A percentile compares a stretch with the other conserved stretches of the same genome.
phyloP scores from a whole-genome alignment of 176 grass and related monocot genomes.

The Oryza longistaminata region DNA sequence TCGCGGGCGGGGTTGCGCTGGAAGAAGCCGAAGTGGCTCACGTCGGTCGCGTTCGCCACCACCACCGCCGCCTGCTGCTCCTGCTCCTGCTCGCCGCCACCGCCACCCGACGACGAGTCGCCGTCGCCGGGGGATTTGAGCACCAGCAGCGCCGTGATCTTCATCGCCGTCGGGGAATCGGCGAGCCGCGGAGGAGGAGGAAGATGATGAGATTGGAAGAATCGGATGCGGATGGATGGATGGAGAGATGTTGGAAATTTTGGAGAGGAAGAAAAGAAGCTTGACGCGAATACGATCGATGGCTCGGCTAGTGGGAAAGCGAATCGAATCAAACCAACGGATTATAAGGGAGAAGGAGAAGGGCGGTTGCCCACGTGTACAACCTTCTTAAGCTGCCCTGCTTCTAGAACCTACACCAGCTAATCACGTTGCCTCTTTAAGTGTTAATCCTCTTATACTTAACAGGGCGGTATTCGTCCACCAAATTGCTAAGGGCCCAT shows the following conservation, averaged over 20 bases:
- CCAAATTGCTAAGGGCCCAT: too few species aligned
- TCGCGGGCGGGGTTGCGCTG: conserved; percentile 51
- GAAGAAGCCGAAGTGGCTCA: conserved; percentile 70
- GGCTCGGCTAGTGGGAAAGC: too few species aligned
- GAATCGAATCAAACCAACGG: too few species aligned
- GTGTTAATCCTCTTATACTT: too few species aligned
- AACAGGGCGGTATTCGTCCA: too few species aligned
- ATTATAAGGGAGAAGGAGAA: too few species aligned
- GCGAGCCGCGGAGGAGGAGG: not conserved
- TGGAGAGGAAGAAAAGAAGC: too few species aligned
- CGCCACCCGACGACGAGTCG: not conserved
- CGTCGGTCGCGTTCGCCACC: conserved; percentile 64
- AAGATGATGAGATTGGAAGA: not conserved
- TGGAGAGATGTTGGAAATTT: not conserved
- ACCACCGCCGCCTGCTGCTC: conserved; percentile 55
- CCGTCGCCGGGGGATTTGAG: conserved; percentile 29
- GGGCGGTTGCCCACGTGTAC: too few species aligned
- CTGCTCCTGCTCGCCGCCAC: not conserved
- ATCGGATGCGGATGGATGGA: not conserved
- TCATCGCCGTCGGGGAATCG: conserved; percentile 40
- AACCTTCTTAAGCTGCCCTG: too few species aligned
- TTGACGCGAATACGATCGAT: not conserved
- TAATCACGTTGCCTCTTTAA: too few species aligned
- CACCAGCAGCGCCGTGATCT: conserved; percentile 70
- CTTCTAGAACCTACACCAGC: too few species aligned